Conservation (phyloP, 306 rosid species). For the Citrullus colocynthis region DNA sequence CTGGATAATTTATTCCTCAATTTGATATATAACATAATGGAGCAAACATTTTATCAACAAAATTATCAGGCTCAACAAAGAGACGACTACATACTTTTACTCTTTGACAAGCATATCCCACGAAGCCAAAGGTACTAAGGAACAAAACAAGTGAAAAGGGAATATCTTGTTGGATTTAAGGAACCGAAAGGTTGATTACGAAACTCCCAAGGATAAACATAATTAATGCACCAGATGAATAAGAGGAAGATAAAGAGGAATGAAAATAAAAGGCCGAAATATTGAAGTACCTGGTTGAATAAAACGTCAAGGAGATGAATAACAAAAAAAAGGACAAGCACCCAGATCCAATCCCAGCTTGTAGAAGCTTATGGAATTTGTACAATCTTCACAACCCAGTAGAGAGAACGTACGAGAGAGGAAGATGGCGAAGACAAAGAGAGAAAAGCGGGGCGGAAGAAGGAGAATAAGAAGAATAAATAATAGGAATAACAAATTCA, state of each 20-base stretch:
- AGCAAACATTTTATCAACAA: not conserved
- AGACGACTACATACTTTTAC: not conserved
- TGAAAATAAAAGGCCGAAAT: not conserved
- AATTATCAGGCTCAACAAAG: not conserved
- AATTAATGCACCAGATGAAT: not conserved
- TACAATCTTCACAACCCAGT: not conserved
- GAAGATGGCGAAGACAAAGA: conserved; percentile 13
- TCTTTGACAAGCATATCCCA: not conserved
- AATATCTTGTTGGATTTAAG: not conserved
- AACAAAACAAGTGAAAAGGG: not conserved
- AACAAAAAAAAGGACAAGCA: not conserved
- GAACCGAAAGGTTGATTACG: not conserved
- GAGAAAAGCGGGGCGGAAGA: not conserved
- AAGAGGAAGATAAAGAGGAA: not conserved
- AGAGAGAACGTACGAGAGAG: conserved; percentile 9
- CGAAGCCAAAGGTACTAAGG: not conserved
- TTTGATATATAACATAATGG: not conserved
- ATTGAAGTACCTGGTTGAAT: conserved; percentile 18
- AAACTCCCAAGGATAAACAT: not conserved
- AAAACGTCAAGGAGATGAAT: not conserved
- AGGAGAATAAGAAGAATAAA: not conserved
- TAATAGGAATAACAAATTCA: conserved; percentile 12
- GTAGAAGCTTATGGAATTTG: conserved; percentile 23
- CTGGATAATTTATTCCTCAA: not conserved
- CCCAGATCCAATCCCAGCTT: conserved; percentile 9